Evolutionary conservation across 2,329 filamentous ascomycete genomes (phyloP).

Genomic region (Didymella keratinophila): DNA sequence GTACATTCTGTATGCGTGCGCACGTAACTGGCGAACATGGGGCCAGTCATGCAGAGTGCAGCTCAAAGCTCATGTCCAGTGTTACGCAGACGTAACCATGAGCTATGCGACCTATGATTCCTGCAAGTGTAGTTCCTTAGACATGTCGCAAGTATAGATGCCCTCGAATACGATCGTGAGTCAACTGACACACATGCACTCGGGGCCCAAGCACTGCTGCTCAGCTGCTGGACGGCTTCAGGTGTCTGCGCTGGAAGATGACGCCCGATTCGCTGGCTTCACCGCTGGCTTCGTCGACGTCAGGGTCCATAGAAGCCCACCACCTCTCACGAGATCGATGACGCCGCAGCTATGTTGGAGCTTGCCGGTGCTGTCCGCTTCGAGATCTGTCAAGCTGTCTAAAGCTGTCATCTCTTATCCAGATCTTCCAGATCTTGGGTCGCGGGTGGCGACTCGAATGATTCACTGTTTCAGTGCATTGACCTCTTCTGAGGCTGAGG

Average conservation of each 20-base stretch:
- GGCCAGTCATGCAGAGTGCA: not conserved
- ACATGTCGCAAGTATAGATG: no score
- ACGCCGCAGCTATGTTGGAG: not conserved
- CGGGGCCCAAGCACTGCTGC: no score
- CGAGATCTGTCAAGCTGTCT: not conserved
- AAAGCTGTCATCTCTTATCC: constrained; percentile 3
- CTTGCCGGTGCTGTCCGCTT: constrained; percentile 2
- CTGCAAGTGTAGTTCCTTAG: no score
- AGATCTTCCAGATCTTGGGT: constrained; percentile 7
- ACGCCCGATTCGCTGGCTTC: constrained; percentile 9
- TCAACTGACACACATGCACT: no score
- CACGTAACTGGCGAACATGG: not conserved
- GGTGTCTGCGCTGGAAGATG: constrained; percentile 1
- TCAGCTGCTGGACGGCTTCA: not conserved
- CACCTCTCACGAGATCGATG: constrained; percentile 7
- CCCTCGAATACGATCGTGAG: no score
- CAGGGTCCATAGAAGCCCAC: constrained; percentile 3
- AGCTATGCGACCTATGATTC: not conserved
- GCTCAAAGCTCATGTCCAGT: not conserved
- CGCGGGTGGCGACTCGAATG: constrained; percentile 16
- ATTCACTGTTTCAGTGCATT: constrained; percentile 11
- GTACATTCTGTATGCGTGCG: not conserved
- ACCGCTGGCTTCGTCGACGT: constrained; percentile 7
- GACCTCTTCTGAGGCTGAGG: constrained; percentile 18
- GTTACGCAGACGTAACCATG: not conserved